Evolutionary conservation across 257 asterid species (phyloP).

Genomic region (Nicotiana tabacum): DNA sequence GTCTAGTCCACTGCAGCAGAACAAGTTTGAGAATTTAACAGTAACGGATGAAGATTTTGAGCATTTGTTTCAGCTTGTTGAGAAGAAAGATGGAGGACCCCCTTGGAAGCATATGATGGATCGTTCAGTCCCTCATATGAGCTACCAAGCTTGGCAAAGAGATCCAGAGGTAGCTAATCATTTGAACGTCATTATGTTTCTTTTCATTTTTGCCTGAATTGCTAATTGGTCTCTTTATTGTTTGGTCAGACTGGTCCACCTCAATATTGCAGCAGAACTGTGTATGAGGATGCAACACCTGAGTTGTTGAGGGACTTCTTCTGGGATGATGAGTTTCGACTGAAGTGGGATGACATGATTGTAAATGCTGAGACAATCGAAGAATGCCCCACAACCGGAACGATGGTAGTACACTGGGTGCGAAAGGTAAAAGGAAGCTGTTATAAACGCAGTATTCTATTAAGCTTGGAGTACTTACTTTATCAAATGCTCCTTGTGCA

Average conservation of each 20-base stretch:
- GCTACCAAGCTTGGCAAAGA: conserved; percentile 97
- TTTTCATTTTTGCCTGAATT: neutral
- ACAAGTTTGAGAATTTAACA: conserved; percentile 3
- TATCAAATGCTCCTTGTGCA: conserved; percentile 27
- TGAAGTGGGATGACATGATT: conserved; percentile 93
- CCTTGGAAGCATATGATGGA: conserved; percentile 91
- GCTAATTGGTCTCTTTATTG: conserved; percentile 2
- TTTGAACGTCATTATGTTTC: neutral
- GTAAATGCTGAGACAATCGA: conserved; percentile 55
- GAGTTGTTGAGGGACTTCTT: conserved; percentile 84
- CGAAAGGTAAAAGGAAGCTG: conserved; percentile 56
- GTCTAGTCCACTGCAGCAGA: conserved; percentile 37
- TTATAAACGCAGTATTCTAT: neutral
- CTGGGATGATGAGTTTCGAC: conserved; percentile 90
- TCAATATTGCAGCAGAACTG: conserved; percentile 88
- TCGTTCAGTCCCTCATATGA: conserved; percentile 62
- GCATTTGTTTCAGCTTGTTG: conserved; percentile 66
- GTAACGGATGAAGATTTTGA: conserved; percentile 54
- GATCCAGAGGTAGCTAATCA: conserved; percentile 52
- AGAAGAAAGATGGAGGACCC: conserved; percentile 82
- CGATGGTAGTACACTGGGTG: conserved; percentile 79
- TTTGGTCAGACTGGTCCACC: conserved; percentile 67
- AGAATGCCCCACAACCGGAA: conserved; percentile 80
- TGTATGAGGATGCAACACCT: conserved; percentile 92
- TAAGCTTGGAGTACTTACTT: neutral